Conservation (phyloP, 2,329 filamentous ascomycete species). For the Elsinoe australis region DNA sequence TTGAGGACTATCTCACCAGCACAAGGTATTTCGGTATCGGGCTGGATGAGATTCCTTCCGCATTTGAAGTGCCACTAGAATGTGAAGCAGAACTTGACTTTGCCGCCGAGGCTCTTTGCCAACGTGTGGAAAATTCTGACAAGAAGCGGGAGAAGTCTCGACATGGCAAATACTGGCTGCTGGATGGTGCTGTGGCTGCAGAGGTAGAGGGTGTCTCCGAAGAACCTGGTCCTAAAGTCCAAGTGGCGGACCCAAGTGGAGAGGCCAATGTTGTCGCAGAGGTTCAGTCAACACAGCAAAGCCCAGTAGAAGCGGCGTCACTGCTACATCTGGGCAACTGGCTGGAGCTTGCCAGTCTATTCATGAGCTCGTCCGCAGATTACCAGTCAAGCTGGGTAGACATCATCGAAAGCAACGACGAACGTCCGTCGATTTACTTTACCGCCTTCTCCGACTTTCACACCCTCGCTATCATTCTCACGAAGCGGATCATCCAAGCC, state of each 20-base stretch:
- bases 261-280: too few species aligned
- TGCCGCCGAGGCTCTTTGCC: conserved; percentile 58
- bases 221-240: neutral
- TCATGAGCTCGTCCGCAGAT: conserved; percentile 61
- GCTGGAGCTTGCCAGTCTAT: conserved; percentile 59
- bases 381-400: conserved; percentile 61
- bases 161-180: conserved; percentile 60
- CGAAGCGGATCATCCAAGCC: conserved; percentile 61
- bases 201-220: conserved; percentile 26
- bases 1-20: conserved; percentile 35
- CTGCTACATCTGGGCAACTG: conserved; percentile 55
- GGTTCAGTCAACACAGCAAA: too few species aligned
- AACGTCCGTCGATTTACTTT: conserved; percentile 61
- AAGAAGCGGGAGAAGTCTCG: conserved; percentile 50
- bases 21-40: conserved; percentile 22
- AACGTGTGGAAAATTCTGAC: conserved; percentile 58
- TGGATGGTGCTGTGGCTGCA: conserved; percentile 40
- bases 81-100: conserved; percentile 60
- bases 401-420: conserved; percentile 40
- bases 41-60: conserved; percentile 57
- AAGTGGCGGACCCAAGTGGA: too few species aligned
- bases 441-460: conserved; percentile 73
- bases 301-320: conserved; percentile 42
- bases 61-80: conserved; percentile 60
- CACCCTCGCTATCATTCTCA: conserved; percentile 58